These are phyloP conservation scores for Dryas alaskensis DNA, from an alignment of 306 rosid genomes.

Conservation along the genomic window DNA sequence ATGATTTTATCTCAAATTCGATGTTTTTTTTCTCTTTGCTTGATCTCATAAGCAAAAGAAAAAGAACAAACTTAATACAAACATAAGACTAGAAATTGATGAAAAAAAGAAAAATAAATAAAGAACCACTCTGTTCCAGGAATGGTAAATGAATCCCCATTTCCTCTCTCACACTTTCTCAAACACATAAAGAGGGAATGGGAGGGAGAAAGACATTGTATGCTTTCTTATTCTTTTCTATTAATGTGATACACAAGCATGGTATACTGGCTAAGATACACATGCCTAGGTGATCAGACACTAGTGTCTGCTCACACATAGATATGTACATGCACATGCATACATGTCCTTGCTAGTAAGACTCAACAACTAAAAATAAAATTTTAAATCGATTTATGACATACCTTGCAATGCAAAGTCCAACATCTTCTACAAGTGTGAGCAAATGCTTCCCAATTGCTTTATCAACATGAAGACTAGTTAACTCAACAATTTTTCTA, in stretches of 20 bases:
- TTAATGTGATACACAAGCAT: no score
- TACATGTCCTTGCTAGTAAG: conserved; percentile 7
- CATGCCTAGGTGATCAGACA: conserved; percentile 17
- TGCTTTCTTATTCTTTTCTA: no score
- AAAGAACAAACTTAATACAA: conserved; percentile 19
- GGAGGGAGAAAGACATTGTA: no score
- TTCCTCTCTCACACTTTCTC: conserved; percentile 8
- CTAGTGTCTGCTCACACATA: no score
- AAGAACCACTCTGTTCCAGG: no score
- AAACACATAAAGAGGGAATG: not conserved
- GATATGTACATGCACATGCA: not conserved
- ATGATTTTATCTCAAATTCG: conserved; percentile 87
- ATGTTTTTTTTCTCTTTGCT: conserved; percentile 90
- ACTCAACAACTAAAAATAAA: not conserved
- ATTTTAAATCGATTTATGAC: conserved; percentile 4
- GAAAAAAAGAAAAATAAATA: conserved; percentile 1
- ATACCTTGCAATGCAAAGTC: conserved; percentile 74
- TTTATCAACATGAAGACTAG: conserved; percentile 76
- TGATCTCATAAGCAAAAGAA: conserved; percentile 40
- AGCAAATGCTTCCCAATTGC: conserved; percentile 84
- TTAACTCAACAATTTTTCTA: conserved; percentile 75
- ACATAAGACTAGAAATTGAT: not conserved
- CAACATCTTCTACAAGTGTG: conserved; percentile 86
- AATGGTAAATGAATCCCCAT: conserved; percentile 3
- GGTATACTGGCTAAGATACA: conserved; percentile 11